Conservation (phyloP, 192 early-diverging fungal species). For the Coemansia guatemalensis region DNA sequence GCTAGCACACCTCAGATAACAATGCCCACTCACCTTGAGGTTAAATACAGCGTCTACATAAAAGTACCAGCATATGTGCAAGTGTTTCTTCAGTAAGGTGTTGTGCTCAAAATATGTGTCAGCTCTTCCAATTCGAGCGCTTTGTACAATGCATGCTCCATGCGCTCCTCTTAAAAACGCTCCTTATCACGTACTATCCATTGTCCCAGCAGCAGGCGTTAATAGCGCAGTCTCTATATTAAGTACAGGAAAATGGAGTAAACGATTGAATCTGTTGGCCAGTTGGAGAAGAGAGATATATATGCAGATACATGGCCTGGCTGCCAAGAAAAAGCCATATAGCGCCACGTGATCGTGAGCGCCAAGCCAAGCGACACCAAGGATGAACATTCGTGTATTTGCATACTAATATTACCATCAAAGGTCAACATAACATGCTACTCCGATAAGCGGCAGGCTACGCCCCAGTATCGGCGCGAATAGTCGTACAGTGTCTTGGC, state of each 20-base stretch:
- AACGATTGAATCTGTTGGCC: background rate
- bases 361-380: background rate
- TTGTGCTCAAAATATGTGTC: background rate
- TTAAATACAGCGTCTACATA: slow-evolving; percentile 35
- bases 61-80: background rate
- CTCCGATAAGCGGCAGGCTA: background rate
- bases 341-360: background rate
- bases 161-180: background rate
- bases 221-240: background rate
- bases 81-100: background rate
- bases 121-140: background rate
- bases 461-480: background rate
- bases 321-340: background rate
- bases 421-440: no score
- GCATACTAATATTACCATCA: no score
- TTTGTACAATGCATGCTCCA: background rate
- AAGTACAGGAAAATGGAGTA: background rate
- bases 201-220: background rate
- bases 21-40: slow-evolving; percentile 22
- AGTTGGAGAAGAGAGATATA: background rate
- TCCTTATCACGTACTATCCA: slow-evolving; percentile 30
- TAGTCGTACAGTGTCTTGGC: background rate
- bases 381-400: no score
- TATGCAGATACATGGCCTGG: background rate
- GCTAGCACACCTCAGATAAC: background rate